Conservation (phyloP, 768 basidiomycete species). For the Termitomyces sp. region DNA sequence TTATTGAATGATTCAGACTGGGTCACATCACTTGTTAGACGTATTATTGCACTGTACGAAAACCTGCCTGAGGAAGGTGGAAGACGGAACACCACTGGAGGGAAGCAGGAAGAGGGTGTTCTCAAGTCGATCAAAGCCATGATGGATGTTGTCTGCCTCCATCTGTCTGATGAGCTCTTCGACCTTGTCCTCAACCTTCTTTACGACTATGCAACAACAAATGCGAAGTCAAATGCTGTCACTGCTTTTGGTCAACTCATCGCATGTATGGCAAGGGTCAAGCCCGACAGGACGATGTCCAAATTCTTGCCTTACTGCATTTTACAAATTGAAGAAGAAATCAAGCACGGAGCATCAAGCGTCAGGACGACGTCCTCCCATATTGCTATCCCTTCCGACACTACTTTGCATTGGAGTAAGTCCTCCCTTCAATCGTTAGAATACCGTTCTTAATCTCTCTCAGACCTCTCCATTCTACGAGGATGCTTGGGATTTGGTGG, state of each 20-base stretch:
- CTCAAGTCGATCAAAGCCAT: conserved; percentile 78
- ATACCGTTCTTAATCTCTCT: background rate
- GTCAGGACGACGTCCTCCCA: conserved; percentile 76
- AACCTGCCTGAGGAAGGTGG: conserved; percentile 96
- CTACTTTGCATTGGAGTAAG: conserved; percentile 92
- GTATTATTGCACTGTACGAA: conserved; percentile 80
- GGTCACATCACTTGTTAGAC: conserved; percentile 73
- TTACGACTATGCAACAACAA: conserved; percentile 84
- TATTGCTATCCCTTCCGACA: conserved; percentile 75
- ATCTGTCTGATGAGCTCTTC: conserved; percentile 76
- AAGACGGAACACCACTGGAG: conserved; percentile 77
- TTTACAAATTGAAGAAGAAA: conserved; percentile 75
- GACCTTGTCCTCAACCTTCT: conserved; percentile 83
- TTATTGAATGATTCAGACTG: conserved; percentile 52
- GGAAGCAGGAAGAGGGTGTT: conserved; percentile 76
- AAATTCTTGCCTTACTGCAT: conserved; percentile 80
- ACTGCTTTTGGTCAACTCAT: conserved; percentile 87
- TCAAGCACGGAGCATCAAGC: conserved; percentile 88
- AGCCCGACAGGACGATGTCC: conserved; percentile 70
- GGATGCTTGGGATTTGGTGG: conserved; percentile 81
- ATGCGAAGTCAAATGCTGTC: conserved; percentile 89
- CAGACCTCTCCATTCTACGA: conserved; percentile 79
- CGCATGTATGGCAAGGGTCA: conserved; percentile 75
- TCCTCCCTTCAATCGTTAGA: background rate
- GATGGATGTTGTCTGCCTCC: conserved; percentile 77